phyloP scores from a whole-genome alignment of 257 asterid genomes.

The Lithospermum erythrorhizon region DNA sequence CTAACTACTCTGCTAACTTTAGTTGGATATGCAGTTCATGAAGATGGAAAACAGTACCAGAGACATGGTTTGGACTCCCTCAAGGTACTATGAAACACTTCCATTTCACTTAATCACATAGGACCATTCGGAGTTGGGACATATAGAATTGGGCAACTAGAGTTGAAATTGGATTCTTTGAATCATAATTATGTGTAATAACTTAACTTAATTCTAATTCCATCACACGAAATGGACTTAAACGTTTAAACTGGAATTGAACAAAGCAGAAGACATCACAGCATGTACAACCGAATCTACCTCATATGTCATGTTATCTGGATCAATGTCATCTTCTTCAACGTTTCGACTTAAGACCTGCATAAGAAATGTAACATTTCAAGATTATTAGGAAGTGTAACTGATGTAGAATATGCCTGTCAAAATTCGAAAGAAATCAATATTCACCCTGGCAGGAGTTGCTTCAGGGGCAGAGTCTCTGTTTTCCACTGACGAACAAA shows the following conservation, averaged over 20 bases:
- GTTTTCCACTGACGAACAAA: slow-evolving; percentile 32
- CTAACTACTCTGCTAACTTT: no score
- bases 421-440: slow-evolving; percentile 8
- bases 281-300: slow-evolving; percentile 21
- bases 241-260: no score
- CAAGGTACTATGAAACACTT: no score
- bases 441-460: slow-evolving; percentile 46
- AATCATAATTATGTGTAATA: no score
- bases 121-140: no score
- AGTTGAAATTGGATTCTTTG: not conserved
- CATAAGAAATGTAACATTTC: slow-evolving; percentile 9
- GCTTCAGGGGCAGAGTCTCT: slow-evolving; percentile 36
- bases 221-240: no score
- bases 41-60: no score
- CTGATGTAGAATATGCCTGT: slow-evolving; percentile 11
- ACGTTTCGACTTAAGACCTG: slow-evolving; percentile 34
- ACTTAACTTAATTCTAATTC: no score
- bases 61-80: no score
- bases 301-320: slow-evolving; percentile 86
- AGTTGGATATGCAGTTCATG: no score
- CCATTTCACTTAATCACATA: no score
- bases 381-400: slow-evolving; percentile 3
- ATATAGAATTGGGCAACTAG: no score
- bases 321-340: slow-evolving; percentile 59
- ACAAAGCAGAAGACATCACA: not conserved